Base-by-base conservation (phyloP, 2,329 filamentous ascomycete species). In the Chaetomium sp. region DNA sequence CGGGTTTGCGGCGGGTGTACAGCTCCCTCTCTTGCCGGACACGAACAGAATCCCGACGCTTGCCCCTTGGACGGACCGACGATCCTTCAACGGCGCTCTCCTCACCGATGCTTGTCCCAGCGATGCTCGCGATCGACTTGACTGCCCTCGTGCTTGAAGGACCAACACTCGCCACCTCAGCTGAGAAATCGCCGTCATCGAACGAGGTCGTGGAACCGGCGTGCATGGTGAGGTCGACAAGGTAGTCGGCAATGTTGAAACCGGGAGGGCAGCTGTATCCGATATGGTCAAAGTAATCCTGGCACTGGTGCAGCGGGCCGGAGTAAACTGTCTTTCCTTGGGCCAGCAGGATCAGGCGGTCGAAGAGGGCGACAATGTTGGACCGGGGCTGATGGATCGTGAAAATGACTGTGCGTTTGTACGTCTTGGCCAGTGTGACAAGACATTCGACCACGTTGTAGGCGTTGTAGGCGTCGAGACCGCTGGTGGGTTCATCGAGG, bases 211-310 rank as follows among this genome's bases (percentile, higher is more conserved):
- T 80, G 45, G 79, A 77, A 56, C 88, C 83, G 32, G 91, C 91
- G 69, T 99, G 94, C 92, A 99, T 97, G 0, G 94, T 97, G 42
- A 99, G 79, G 69, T 99, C 94, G 35, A 99, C 91, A 5, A 99
- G 81, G 67, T 96, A 99, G 70, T 99, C 94, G 4, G 94, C 94
- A 71, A 99, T 97, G 67, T 99, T 99, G 80, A 97, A 99, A 2
- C 95, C 95, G 32, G 91, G 87, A 9, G 94, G 94, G 67, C 95
- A 99, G 49, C 88, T 78, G 70, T 96, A 99, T 44, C 94, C 95
- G 59, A 96, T 86, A 47, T 84, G 80, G 67, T 96, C 90, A 65
- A 99, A 99, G 69, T 96, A 99, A 19, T 82, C 77, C 69, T 99
- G 94, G 68, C 94, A 99, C 61, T 85, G 85, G 1, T 82, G 77